Evolutionary conservation across 2,329 filamentous ascomycete genomes (phyloP), one percentile per base, ranked within the genome.

Genomic region (Ceratocystis cacaofunesta): DNA sequence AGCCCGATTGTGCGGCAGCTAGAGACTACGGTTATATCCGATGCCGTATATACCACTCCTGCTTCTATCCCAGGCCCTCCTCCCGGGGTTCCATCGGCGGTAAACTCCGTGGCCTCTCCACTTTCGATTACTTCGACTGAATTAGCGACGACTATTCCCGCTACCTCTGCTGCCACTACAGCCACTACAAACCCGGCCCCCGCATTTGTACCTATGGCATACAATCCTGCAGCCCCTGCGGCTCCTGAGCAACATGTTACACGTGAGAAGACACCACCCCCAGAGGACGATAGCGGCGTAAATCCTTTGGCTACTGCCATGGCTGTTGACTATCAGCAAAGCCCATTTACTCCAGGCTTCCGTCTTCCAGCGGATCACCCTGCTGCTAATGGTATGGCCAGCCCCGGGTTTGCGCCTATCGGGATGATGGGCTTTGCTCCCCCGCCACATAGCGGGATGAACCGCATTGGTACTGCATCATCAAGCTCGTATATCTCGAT

Each of bases 261-360:
- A 72, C 81, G 89, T 61, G 89, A 92, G 74, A 91, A 91, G 79
- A 92, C 89, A 0, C 89, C 88, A 1, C 87, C 86, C 2, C 82
- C 85, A 43, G 88, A 91, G 70, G 75, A 77, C 58, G 66, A 66
- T 25, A 19, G 22, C 28, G 30, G 19, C 30, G 76, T 78, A 2
- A 82, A 85, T 69, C 84, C 83, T 2, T 74, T 86, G 25, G 79
- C 80, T 3, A 80, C 82, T 62, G 82, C 82, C 12, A 78, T 86
- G 1, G 79, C 77, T 28, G 78, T 82, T 61, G 84, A 87, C 69
- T 79, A 82, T 58, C 78, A 80, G 68, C 74, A 77, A 69, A 72
- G 80, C 25, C 79, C 79, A 8, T 84, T 82, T 70, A 79, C 79
- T 0, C 78, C 79, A 0, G 80, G 80, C 0, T 78, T 81, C 64